Evolutionary conservation across 352 stramenopile genomes (phyloP).

Genomic region (Phytophthora kernoviae): DNA sequence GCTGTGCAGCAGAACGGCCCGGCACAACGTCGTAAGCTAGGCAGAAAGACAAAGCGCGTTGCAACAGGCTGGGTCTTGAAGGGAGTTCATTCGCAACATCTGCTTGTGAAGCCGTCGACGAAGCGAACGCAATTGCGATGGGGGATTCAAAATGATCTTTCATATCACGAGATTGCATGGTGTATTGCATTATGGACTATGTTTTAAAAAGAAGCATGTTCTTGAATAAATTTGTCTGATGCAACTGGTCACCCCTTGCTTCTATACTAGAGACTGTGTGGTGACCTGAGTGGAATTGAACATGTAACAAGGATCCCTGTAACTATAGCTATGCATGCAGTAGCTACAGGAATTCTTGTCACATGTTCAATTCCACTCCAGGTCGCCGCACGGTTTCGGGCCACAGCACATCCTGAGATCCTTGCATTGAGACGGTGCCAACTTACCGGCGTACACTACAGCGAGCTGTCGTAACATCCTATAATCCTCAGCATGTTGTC

Average conservation of each 20-base stretch:
- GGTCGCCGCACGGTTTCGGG: neutral
- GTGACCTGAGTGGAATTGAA: too few species aligned
- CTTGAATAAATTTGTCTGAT: too few species aligned
- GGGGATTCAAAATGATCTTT: neutral
- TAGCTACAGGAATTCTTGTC: neutral
- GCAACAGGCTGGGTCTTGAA: neutral
- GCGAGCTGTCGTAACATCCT: too few species aligned
- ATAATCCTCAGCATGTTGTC: too few species aligned
- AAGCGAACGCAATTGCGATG: too few species aligned
- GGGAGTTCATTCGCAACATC: neutral
- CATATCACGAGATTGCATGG: neutral
- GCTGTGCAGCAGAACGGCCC: neutral
- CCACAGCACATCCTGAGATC: neutral
- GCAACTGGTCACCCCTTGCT: too few species aligned
- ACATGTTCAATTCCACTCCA: neutral
- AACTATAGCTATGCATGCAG: too few species aligned
- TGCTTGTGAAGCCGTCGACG: neutral
- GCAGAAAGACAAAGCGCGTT: neutral
- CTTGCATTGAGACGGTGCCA: neutral
- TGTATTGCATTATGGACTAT: too few species aligned
- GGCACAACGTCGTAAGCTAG: too few species aligned
- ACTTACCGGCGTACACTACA: neutral
- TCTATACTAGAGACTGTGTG: too few species aligned
- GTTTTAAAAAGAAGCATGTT: too few species aligned
- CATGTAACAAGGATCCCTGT: too few species aligned